Evolutionary conservation across 2,329 filamentous ascomycete genomes (phyloP), one percentile per base, ranked within the genome.

Genomic region (Claviceps sp.): DNA sequence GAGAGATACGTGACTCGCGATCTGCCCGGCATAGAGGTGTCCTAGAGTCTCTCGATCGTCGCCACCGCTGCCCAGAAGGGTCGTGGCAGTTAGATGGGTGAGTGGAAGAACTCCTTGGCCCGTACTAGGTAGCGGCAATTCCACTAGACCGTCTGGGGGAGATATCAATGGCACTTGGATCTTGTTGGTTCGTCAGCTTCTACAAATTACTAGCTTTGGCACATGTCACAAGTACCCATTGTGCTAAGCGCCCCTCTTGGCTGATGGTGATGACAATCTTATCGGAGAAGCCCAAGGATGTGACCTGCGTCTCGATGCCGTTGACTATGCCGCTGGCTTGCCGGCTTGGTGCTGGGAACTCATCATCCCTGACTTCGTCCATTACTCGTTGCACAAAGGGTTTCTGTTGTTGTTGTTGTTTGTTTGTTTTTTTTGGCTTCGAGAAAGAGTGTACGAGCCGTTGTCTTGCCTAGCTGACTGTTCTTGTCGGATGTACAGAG

Each of bases 201-300:
- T 39, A n/a, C 34, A 42, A 45, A 3, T 9, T 44, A 29, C 20
- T 37, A 17, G 43, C 44, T n/a, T 20, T 37, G 16, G 7, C 14
- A 11, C 34, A 23, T 43, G 46, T 14, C 4, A 16, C 29, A 64
- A 71, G 50, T 73, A 96, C 89, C 93, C 93, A 98, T 75, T 97
- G 93, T 20, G 87, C 86, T 46, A 97, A 71, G 53, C 84, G 79
- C 6, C 90, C 91, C 55, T 84, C 79, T 69, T 97, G 93, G 0
- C 86, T 87, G 54, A 97, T 77, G 1, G 89, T 96, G 56, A 98
- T 73, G 60, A 98, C 71, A 60, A 98, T 88, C 68, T 88, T 95
- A 76, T 97, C 93, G 8, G 83, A 77, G 68, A 97, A 97, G 60
- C 76, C 80, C 50, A 89, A 73, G 11, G 77, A 76, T 40, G 80